Evolutionary conservation across 2,329 filamentous ascomycete genomes (phyloP).

Genomic region (Calonectria multiphialidica): DNA sequence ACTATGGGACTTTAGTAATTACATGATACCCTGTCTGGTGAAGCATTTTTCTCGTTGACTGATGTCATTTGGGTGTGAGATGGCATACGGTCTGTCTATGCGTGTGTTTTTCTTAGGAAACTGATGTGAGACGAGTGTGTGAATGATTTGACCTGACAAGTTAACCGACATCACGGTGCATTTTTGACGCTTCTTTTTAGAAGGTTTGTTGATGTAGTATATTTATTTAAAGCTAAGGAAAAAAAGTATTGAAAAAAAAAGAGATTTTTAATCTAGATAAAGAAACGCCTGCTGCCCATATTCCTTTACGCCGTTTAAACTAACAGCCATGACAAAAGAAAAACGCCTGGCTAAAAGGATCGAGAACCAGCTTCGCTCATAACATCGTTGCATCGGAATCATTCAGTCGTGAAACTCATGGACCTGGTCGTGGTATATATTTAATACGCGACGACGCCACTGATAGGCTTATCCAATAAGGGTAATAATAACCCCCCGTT

Average conservation of each 20-base stretch:
- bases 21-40: neutral
- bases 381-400: neutral
- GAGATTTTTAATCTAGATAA: neutral
- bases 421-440: neutral
- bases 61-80: neutral
- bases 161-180: neutral
- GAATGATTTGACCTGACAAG: neutral
- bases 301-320: neutral
- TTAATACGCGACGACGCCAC: neutral
- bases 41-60: neutral
- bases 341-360: neutral
- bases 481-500: neutral
- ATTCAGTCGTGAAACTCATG: neutral
- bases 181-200: neutral
- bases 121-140: neutral
- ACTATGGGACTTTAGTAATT: neutral
- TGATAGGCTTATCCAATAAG: neutral
- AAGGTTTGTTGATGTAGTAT: neutral
- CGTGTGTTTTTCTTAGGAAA: no score
- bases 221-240: neutral
- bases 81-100: no score
- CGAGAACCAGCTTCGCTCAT: neutral
- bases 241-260: neutral
- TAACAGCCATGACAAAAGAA: neutral
- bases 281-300: neutral